Conservation (phyloP, 2,329 filamentous ascomycete genomes). For the Periconia sp. region DNA sequence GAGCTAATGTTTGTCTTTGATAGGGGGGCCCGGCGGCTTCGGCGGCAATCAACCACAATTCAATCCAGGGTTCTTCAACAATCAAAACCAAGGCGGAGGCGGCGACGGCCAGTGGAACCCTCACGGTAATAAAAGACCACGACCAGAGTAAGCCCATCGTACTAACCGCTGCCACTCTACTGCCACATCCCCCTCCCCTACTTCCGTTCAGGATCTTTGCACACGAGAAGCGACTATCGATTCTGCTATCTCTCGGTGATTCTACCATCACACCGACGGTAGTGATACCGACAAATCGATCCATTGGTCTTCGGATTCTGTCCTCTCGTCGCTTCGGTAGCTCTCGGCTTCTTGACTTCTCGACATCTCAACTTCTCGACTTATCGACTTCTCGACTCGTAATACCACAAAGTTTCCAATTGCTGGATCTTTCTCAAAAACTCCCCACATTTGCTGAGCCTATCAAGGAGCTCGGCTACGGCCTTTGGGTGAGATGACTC, state of each 20-base stretch:
- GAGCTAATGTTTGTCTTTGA: not conserved
- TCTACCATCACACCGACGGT: too few relatives aligned
- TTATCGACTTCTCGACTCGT: not conserved
- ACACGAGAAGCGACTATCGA: not conserved
- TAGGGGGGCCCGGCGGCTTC: slow-evolving; percentile 58
- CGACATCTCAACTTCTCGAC: not conserved
- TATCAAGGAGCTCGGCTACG: too few relatives aligned
- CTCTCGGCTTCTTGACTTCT: not conserved
- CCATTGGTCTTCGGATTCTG: not conserved
- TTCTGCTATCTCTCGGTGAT: too few relatives aligned
- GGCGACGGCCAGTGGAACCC: slow-evolving; percentile 76
- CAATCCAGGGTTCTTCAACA: slow-evolving; percentile 73
- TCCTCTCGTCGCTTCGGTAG: not conserved
- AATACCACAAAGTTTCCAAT: not conserved
- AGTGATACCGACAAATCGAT: too few relatives aligned
- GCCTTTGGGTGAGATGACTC: not conserved
- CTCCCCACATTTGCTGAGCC: too few relatives aligned
- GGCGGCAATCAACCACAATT: slow-evolving; percentile 70
- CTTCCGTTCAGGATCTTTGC: not conserved
- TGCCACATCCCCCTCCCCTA: not conserved
- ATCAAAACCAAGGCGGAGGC: slow-evolving; percentile 53
- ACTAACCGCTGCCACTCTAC: too few relatives aligned
- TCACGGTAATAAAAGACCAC: slow-evolving; percentile 78
- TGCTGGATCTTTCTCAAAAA: too few relatives aligned
- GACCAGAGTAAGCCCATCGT: slow-evolving; percentile 67